Percentiles rank a stretch among this genome's conserved stretches.
Conservation (phyloP, 2,329 filamentous ascomycete species). For the Monilinia fructicola region DNA sequence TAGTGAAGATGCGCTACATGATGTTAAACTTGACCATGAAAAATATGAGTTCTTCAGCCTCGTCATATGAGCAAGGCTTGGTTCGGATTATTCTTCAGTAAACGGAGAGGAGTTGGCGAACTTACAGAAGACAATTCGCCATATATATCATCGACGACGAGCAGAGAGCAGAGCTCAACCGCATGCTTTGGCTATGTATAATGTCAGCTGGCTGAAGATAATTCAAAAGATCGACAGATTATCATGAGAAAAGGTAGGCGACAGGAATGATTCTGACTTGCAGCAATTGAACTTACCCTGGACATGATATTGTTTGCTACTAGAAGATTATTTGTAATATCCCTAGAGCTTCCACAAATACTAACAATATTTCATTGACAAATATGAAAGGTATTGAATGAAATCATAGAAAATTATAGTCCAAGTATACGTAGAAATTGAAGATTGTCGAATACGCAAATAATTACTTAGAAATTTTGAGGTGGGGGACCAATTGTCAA, state of each 20-base stretch:
- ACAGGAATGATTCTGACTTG: constrained; percentile 25
- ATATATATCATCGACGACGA: constrained; percentile 86
- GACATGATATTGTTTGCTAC: constrained; percentile 57
- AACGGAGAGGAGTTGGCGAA: constrained; percentile 29
- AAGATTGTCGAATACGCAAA: constrained; percentile 15
- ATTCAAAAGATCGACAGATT: neutral
- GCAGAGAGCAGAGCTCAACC: constrained; percentile 84
- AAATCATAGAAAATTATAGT: constrained; percentile 12
- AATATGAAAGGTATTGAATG: constrained; percentile 4
- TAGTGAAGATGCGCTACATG: constrained; percentile 75
- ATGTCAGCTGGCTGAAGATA: neutral
- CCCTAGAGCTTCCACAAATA: constrained; percentile 70
- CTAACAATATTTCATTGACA: constrained; percentile 57
- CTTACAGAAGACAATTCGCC: constrained; percentile 90
- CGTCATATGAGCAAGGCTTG: constrained; percentile 22
- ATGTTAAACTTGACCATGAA: constrained; percentile 33
- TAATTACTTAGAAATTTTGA: constrained; percentile 23
- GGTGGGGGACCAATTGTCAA: constrained; percentile 20
- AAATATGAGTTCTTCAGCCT: constrained; percentile 22
- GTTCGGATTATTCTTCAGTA: neutral
- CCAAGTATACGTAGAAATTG: constrained; percentile 11
- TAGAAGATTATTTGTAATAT: constrained; percentile 75
- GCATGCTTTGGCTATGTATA: constrained; percentile 63
- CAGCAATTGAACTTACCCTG: constrained; percentile 49
- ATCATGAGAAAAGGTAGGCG: constrained; percentile 32